Conservation (phyloP, 768 basidiomycete genomes). For the Rhizopogon sp. region DNA sequence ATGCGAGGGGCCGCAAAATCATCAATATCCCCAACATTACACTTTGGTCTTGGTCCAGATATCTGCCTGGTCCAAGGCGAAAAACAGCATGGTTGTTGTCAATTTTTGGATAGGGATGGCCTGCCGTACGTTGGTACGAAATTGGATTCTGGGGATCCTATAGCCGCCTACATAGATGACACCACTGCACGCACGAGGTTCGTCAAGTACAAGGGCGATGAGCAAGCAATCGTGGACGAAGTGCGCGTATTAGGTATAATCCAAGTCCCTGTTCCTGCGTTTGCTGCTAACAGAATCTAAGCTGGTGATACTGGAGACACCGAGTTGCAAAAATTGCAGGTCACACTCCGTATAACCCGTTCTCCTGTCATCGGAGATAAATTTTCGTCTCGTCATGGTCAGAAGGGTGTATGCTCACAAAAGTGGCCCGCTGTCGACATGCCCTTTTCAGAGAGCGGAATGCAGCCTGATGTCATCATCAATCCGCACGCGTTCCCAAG, state of each 20-base stretch:
- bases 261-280: not conserved
- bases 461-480: conserved; percentile 99
- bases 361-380: conserved; percentile 98
- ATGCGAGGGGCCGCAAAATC: conserved; percentile 61
- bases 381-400: conserved; percentile 97
- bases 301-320: conserved; percentile 84
- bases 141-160: conserved; percentile 67
- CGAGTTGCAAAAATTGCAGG: conserved; percentile 87
- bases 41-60: conserved; percentile 86
- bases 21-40: conserved; percentile 58
- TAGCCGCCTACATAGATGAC: conserved; percentile 88
- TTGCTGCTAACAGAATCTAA: conserved; percentile 23
- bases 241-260: conserved; percentile 81
- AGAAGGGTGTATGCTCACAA: conserved; percentile 99
- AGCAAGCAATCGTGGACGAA: conserved; percentile 82
- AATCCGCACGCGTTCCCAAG: conserved; percentile 99
- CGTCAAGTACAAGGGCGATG: conserved; percentile 96
- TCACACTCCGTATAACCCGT: conserved; percentile 90
- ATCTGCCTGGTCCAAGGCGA: conserved; percentile 50
- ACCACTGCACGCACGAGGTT: conserved; percentile 76
- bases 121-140: conserved; percentile 73
- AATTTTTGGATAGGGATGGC: conserved; percentile 77
- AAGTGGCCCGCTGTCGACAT: conserved; percentile 98
- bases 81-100: conserved; percentile 35
- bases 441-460: conserved; percentile 98